Evolutionary conservation across 768 basidiomycete genomes (phyloP), one percentile per base, ranked within the genome.

Genomic region (Leucosporidium creatinivorum): DNA sequence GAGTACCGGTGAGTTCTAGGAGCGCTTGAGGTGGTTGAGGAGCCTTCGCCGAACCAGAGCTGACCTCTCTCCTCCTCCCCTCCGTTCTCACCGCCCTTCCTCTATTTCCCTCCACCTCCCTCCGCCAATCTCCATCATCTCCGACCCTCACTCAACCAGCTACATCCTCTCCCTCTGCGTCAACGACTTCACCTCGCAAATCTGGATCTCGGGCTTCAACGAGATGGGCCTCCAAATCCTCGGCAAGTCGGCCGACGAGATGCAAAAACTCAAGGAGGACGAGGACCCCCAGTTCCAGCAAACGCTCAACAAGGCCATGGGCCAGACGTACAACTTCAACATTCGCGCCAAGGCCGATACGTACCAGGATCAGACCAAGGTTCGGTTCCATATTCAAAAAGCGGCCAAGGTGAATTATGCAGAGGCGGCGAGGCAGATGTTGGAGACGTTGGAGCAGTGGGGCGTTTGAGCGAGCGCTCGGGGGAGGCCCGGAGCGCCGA

Each of bases 121-220:
- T n/a, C n/a, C 81, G 75, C 86, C 94, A 75, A 82, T 98, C 71
- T 84, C 86, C 49, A 82, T 94, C 80, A 89, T 89, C 57, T 86
- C 91, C 3, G 84, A 90, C n/a, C 94, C 98, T 77, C 84, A 86
- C 80, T 89, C 91, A 21, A 87, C 86, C 69, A 81, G 81, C 69
- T 81, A 81, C 76, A 86, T 94, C 75, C 82, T 98, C 71, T 84
- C 86, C 49, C 82, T 96, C 80, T 89, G 89, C 57, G 87, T 91
- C 3, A 84, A 90, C n/a, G 96, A 99, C 77, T 84, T 86, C 80
- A 89, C 91, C 23, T 87, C 86, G 26, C 90, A 93, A 77, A 83
- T 86, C 23, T 98, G 94, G 94, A 80, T 97, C 55, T 89, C 90
- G 69, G 91, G 89, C 5, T 99, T 99, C 82, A 94, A 99, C 76